Evolutionary conservation across 2,329 filamentous ascomycete species (phyloP).

Genomic region (Ploettnerulaceae sp.): DNA sequence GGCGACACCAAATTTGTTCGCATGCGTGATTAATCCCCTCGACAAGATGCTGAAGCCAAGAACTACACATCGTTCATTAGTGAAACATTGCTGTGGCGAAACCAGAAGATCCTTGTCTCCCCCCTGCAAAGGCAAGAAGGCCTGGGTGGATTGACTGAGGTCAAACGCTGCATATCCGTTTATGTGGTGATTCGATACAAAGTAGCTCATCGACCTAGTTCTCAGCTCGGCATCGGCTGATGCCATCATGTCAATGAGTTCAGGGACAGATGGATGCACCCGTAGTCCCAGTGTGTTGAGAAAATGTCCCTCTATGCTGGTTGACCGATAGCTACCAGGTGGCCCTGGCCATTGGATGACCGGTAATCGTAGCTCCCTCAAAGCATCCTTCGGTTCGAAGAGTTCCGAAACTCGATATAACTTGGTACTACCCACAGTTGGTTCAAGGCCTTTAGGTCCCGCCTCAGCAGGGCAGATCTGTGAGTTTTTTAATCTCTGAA

Average conservation of each 20-base stretch:
- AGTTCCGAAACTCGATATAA: constrained; percentile 73
- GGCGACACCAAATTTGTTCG: constrained; percentile 79
- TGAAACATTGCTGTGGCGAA: constrained; percentile 72
- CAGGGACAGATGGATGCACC: constrained; percentile 62
- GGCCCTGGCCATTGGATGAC: constrained; percentile 76
- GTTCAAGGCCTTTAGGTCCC: constrained; percentile 50
- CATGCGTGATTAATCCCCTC: constrained; percentile 72
- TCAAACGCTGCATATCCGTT: constrained; percentile 69
- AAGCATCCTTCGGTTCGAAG: constrained; percentile 69
- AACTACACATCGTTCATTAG: constrained; percentile 68
- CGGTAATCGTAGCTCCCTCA: constrained; percentile 67
- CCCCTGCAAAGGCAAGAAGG: constrained; percentile 70
- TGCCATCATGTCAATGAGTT: constrained; percentile 75
- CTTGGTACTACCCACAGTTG: constrained; percentile 45
- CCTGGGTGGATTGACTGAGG: constrained; percentile 48
- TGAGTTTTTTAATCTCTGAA: constrained; percentile 71
- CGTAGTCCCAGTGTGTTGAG: constrained; percentile 68
- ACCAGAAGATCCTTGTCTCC: constrained; percentile 61
- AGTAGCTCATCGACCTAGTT: constrained; percentile 72
- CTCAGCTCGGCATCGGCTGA: constrained; percentile 54
- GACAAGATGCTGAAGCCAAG: constrained; percentile 77
- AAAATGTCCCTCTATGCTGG: constrained; percentile 69
- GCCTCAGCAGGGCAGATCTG: constrained; percentile 78
- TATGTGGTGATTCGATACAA: constrained; percentile 70
- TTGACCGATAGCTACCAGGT: constrained; percentile 56